Conservation (phyloP, 352 stramenopile species). For the Hyphochytrium catenoides region DNA sequence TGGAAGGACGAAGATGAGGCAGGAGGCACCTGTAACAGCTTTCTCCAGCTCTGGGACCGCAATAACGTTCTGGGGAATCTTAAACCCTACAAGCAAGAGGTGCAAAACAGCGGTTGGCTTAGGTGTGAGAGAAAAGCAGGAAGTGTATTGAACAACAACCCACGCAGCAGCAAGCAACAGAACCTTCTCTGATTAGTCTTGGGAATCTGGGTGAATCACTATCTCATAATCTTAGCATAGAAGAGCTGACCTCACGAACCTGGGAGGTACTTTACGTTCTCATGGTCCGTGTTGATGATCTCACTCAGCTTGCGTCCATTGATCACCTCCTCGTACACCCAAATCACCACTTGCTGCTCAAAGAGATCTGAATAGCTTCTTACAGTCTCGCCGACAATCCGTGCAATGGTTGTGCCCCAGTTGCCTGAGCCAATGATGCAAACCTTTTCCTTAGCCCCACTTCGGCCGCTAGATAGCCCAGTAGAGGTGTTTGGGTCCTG, state of each 20-base stretch:
- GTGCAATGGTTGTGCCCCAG: constrained; percentile 48
- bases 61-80: constrained; percentile 74
- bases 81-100: constrained; percentile 67
- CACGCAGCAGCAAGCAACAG: too few relatives aligned
- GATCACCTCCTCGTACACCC: constrained; percentile 80
- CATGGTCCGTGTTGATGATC: constrained; percentile 85
- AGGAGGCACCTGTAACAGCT: constrained; percentile 58
- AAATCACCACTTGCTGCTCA: constrained; percentile 81
- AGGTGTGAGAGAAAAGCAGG: too few relatives aligned
- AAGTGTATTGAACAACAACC: too few relatives aligned
- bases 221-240: too few relatives aligned
- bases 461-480: too few relatives aligned
- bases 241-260: too few relatives aligned
- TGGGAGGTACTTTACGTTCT: constrained; percentile 85
- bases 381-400: constrained; percentile 43
- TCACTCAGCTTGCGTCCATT: constrained; percentile 71
- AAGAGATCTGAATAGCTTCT: constrained; percentile 26
- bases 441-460: too few relatives aligned
- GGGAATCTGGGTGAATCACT: too few relatives aligned
- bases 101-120: too few relatives aligned
- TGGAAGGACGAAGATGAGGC: constrained; percentile 88
- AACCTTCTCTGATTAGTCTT: too few relatives aligned
- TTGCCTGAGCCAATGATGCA: constrained; percentile 50
- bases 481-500: too few relatives aligned
- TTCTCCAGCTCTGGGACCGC: constrained; percentile 71